Evolutionary conservation across 192 early-diverging fungal species (phyloP).

Genomic region (Coemansia sp.): DNA sequence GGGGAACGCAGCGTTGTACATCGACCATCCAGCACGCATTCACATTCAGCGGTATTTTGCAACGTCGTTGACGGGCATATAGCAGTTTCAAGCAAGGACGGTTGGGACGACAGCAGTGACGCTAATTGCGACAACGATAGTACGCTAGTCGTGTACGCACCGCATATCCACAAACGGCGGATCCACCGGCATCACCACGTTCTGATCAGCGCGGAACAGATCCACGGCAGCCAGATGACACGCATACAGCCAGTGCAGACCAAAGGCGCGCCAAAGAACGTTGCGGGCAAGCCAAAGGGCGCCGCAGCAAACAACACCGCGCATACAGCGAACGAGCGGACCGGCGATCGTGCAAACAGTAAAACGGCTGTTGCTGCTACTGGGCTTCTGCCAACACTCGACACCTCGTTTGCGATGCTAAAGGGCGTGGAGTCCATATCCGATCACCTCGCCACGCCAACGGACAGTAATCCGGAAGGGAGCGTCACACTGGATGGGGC

Average conservation of each 20-base stretch:
- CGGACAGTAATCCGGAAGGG: constrained; percentile 26
- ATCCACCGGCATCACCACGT: neutral
- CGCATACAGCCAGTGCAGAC: neutral
- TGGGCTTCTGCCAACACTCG: neutral
- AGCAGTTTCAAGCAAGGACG: neutral
- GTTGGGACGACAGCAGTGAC: too few species aligned
- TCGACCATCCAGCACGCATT: neutral
- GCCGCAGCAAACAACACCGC: neutral
- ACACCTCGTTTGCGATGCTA: constrained; percentile 4
- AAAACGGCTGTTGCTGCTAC: too few species aligned
- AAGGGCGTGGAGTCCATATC: constrained; percentile 1
- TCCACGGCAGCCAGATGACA: neutral
- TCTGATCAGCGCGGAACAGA: neutral
- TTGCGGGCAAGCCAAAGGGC: too few species aligned
- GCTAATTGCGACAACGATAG: too few species aligned
- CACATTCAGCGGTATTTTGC: neutral
- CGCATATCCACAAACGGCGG: neutral
- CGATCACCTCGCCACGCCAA: constrained; percentile 16
- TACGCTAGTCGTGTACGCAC: neutral
- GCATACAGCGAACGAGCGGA: too few species aligned
- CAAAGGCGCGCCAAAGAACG: neutral
- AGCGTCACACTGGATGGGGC: constrained; percentile 13
- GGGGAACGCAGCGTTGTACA: too few species aligned
- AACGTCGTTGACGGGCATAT: neutral
- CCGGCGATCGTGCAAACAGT: too few species aligned